Evolutionary conservation across 306 rosid genomes (phyloP), one percentile per base, ranked within the genome.

Genomic region (Pterocarpus macrocarpus): DNA sequence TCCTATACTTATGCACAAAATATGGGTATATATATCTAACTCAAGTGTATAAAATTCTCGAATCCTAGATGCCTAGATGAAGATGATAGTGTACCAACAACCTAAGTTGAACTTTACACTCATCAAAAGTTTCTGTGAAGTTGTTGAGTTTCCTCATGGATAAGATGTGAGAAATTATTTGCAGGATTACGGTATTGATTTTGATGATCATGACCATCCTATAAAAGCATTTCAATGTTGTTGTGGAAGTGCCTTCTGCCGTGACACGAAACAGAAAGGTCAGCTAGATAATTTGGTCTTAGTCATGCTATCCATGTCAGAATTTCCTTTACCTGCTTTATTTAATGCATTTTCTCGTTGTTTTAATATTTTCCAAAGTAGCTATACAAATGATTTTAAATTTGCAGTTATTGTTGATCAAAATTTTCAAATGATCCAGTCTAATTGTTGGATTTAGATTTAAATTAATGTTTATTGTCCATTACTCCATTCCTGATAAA

Each of bases 151-250:
- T 73, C 64, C 67, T 78, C 36, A 70, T 66, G 15, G 58, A 67
- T 39, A 38, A 61, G 43, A 71, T 35, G 62, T 44, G 76, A 35
- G 39, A 70, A 58, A 49, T 80, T 64, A n/a, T 78, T 69, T 83
- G 67, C 89, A 95, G 99, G 99, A 95, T 80, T 95, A 95, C 79
- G 90, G 90, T 32, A 90, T 95, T 80, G 97, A 95, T 82, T 95
- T 95, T 75, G 89, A 81, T 71, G 97, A 95, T 82, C 75, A 71
- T 43, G 80, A 82, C 16, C 99, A 95, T 76, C 97, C 97, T 43
- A 83, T 95, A 33, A 73, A 92, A 83, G 99, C 99, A 61, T 95
- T 95, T 78, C 65, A 38, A 5, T 95, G 99, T 55, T 44, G 76
- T 64, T 95, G 99, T 76, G 92, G 94, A 82, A 95, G 99, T 79